Base-by-base conservation (phyloP, 306 rosid genomes). In the Cicer arietinum region DNA sequence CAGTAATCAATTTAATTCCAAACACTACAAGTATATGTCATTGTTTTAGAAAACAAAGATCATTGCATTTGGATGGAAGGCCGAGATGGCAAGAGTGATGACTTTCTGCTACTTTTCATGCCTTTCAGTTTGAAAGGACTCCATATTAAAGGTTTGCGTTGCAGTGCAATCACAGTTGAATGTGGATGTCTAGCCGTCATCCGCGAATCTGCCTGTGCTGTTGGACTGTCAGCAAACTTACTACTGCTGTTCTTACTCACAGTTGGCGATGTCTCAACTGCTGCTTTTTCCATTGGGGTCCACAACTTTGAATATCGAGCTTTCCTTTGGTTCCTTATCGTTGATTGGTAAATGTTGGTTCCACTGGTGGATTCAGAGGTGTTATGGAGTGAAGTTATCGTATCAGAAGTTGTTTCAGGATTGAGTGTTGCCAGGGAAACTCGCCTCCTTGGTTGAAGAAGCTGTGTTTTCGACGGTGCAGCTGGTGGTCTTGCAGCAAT, bases 171-270 rank as follows among this genome's bases (percentile, higher is more conserved):
- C 56, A 75, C 79, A 45, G 85, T 62, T 8, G 88, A 64, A 71
- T 75, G 81, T 7, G 86, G 66, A 77, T 80, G 80, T 80, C 83
- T 89, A 10, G 71, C 59, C 47, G 67, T 44, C 65, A 73, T 44
- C 56, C 46, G 20, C 5, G 85, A 84, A 60, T 82, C 86, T 17
- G 83, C 77, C 59, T 73, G 87, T 13, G 74, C 48, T 57, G 96
- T 53, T 57, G 96, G 97, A 69, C 98, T 94, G 57, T 92, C 87
- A 89, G 78, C 85, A 84, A 94, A 94, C 85, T 83, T 94, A 37
- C 83, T 90, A 17, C 92, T 89, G 64, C 90, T 84, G 79, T 87
- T 80, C 81, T 89, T 85, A 72, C 40, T 64, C 54, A 53, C 22
- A 41, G 65, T 53, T 7, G 98, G 96, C 0, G 96, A 84, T 48